Evolutionary conservation across 2,329 filamentous ascomycete genomes (phyloP).

Genomic region (Purpureocillium lavendulum): DNA sequence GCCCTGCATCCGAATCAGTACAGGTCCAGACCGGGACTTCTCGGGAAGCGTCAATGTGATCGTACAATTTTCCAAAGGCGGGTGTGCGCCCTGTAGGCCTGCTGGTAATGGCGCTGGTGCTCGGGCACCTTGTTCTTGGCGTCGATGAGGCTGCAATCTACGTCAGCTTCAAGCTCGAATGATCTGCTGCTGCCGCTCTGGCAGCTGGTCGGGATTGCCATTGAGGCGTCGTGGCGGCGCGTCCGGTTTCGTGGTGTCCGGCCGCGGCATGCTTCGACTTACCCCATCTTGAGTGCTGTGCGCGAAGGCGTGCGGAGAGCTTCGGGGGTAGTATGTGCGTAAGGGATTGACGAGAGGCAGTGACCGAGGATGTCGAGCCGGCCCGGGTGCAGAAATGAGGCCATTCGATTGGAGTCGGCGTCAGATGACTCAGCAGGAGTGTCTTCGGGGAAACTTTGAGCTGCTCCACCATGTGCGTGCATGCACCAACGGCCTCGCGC

Average conservation of each 20-base stretch:
- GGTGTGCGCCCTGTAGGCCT: conserved; percentile 58
- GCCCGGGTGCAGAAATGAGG: conserved; percentile 26
- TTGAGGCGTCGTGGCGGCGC: background rate
- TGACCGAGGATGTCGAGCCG: conserved; percentile 17
- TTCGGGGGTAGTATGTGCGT: conserved; percentile 13
- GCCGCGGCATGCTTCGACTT: conserved; percentile 12
- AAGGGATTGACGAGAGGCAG: conserved; percentile 15
- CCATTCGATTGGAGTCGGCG: conserved; percentile 24
- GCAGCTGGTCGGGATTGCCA: conserved; percentile 4
- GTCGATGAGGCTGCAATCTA: conserved; percentile 47
- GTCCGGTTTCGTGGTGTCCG: background rate
- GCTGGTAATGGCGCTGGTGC: conserved; percentile 68
- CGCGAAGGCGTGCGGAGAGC: conserved; percentile 12
- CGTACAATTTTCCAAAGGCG: conserved; percentile 74
- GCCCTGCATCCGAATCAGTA: conserved; percentile 36
- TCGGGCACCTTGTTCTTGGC: conserved; percentile 69
- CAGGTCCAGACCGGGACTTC: background rate
- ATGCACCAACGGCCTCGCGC: no score
- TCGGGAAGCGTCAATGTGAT: conserved; percentile 8
- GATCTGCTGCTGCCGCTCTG: conserved; percentile 1
- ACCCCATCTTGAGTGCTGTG: conserved; percentile 31
- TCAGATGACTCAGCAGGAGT: conserved; percentile 25
- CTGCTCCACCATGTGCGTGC: conserved; percentile 2
- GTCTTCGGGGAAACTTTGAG: background rate
- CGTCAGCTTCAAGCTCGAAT: conserved; percentile 16